Base-by-base conservation (phyloP, 1,284 basidiomycete genomes). In the Rhizoctonia solani region DNA sequence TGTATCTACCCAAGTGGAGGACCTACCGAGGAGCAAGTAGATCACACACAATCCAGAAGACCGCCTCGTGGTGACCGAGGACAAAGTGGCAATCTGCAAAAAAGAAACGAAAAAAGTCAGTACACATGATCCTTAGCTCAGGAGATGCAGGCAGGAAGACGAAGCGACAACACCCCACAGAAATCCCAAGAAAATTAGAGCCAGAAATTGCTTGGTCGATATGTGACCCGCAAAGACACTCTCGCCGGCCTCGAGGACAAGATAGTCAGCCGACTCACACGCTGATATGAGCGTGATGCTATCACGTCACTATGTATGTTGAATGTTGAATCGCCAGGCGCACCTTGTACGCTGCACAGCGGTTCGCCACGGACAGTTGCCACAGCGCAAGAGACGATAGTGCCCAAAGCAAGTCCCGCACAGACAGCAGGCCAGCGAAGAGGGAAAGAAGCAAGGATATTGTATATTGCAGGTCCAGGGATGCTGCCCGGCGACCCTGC, bases 361-460 rank as follows among this genome's bases (percentile, higher is more conserved):
- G 16, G 16, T 39, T 39, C 9, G 37, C 37, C 37, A 39, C 8
- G 37, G 8, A 16, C 9, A 39, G 50, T 16, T 25, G 50, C 25
- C 30, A 29, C n/a, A 19, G 44, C 44, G 27, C 29, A 16, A 16
- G 37, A 39, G 27, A 32, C 50, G 50, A 32, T 16, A 2, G 39
- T 50, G 32, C 44, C 8, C 44, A 19, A 46, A 6, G 42, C 23
- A 50, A 34, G 9, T 46, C 9, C 6, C 5, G 44, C 44, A 37
- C n/a, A n/a, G n/a, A n/a, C n/a, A n/a, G n/a, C n/a, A n/a, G n/a
- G 58, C 58, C 58, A 63, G 58, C 58, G 37, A 63, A 50, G 58
- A 63, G 29, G 32, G 56, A n/a, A 30, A 52, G 55, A 50, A 39
- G 58, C n/a, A 41, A 46, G 25, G 58, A 63, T 63, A 63, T 63